These are phyloP conservation scores for Tetrapisispora namnaoensis DNA, from an alignment of 805 yeast species.

Conservation along the genomic window DNA sequence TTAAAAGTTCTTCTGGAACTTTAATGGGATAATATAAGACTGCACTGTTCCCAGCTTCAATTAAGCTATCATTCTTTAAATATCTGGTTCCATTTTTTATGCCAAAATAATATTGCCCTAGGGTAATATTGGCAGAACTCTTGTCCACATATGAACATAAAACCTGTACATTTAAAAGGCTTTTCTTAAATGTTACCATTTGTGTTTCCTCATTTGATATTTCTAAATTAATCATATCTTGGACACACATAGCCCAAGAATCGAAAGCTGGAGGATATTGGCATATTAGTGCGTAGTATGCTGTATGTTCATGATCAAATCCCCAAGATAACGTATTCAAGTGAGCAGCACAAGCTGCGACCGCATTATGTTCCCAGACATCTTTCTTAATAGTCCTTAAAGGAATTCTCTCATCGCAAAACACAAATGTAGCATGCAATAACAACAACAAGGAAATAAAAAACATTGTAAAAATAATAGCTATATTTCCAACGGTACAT, in stretches of 20 bases:
- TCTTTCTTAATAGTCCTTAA: conserved; percentile 6
- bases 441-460: neutral
- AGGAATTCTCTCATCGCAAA: neutral
- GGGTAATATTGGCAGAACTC: conserved; percentile 2
- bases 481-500: too few relatives aligned
- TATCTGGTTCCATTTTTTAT: conserved; percentile 12
- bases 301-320: conserved; percentile 3
- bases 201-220: conserved; percentile 1
- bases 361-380: conserved; percentile 13
- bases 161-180: conserved; percentile 6
- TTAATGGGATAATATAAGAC: conserved; percentile 8
- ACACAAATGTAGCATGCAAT: neutral
- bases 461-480: neutral
- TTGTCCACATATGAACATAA: conserved; percentile 7
- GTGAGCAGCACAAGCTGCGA: conserved; percentile 14
- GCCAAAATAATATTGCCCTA: conserved; percentile 8
- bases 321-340: conserved; percentile 14
- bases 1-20: conserved; percentile 6
- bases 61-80: neutral
- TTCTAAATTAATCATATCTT: conserved; percentile 8
- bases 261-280: conserved; percentile 18
- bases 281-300: conserved; percentile 13
- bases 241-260: conserved; percentile 17
- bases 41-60: neutral
- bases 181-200: conserved; percentile 7